These are phyloP conservation scores for Epichloe baconii DNA, from an alignment of 2,329 filamentous ascomycete genomes.

Conservation along the genomic window DNA sequence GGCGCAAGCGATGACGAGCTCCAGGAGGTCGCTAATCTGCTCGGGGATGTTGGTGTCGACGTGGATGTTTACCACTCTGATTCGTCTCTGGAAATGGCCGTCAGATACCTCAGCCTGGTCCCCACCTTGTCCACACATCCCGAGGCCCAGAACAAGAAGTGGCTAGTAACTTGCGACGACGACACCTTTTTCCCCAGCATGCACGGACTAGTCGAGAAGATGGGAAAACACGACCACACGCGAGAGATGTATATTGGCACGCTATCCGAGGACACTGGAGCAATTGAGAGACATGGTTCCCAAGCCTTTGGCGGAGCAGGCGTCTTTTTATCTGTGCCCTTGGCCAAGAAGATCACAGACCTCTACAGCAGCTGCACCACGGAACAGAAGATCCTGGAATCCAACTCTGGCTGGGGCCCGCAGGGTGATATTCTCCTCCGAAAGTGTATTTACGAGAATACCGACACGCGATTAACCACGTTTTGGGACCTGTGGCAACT, in stretches of 20 bases:
- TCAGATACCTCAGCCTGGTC: slow-evolving; percentile 42
- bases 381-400: slow-evolving; percentile 37
- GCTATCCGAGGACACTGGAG: slow-evolving; percentile 47
- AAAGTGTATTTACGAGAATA: slow-evolving; percentile 52
- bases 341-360: slow-evolving; percentile 32
- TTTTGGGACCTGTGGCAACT: slow-evolving; percentile 47
- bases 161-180: slow-evolving; percentile 51
- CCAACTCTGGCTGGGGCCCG: slow-evolving; percentile 45
- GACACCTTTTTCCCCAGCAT: slow-evolving; percentile 54
- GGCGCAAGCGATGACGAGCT: slow-evolving; percentile 40
- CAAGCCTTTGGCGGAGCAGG: slow-evolving; percentile 53
- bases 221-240: slow-evolving; percentile 38
- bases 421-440: slow-evolving; percentile 49
- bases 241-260: slow-evolving; percentile 46
- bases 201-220: slow-evolving; percentile 35
- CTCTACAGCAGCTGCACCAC: slow-evolving; percentile 33
- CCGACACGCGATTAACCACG: slow-evolving; percentile 41
- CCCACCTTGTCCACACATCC: slow-evolving; percentile 40
- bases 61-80: slow-evolving; percentile 44
- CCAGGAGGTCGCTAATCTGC: slow-evolving; percentile 31
- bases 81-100: slow-evolving; percentile 41
- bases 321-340: slow-evolving; percentile 44
- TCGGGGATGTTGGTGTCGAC: slow-evolving; percentile 38
- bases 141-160: slow-evolving; percentile 36
- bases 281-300: slow-evolving; percentile 46